Conservation (phyloP, 106 monocot genomes). For the Dioscorea zingiberensis region DNA sequence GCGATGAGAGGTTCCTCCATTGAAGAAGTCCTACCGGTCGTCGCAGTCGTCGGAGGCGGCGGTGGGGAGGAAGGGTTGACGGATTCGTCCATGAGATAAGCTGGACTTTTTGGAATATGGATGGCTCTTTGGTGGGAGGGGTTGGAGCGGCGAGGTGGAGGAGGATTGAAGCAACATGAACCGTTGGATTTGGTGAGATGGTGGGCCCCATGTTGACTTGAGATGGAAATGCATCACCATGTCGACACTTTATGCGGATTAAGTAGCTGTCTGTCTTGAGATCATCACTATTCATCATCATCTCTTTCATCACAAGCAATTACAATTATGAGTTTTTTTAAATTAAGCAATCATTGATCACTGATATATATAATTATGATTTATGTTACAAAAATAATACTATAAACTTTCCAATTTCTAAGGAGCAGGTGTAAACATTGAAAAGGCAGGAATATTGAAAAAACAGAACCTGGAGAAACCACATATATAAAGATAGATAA, state of each 20-base stretch:
- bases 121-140: background rate
- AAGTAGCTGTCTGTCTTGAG: too few relatives aligned
- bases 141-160: background rate
- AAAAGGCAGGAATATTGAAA: too few relatives aligned
- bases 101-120: background rate
- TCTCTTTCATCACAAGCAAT: too few relatives aligned
- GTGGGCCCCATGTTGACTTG: background rate
- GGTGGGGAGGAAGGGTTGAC: background rate
- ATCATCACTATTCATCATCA: too few relatives aligned
- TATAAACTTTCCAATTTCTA: too few relatives aligned
- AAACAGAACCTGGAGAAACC: too few relatives aligned
- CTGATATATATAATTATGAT: too few relatives aligned
- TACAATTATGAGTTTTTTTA: too few relatives aligned
- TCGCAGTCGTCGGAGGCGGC: background rate
- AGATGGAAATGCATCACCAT: background rate
- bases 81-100: background rate
- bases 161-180: background rate
- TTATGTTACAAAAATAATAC: too few relatives aligned
- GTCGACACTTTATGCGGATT: slow-evolving; percentile 3
- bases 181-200: background rate
- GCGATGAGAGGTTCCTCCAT: slow-evolving; percentile 8
- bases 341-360: too few relatives aligned
- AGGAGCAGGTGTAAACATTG: too few relatives aligned
- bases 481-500: too few relatives aligned
- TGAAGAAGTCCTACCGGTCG: background rate